Conservation (phyloP, 2,329 filamentous ascomycete species). For the Pseudocercospora pini-densiflorae region DNA sequence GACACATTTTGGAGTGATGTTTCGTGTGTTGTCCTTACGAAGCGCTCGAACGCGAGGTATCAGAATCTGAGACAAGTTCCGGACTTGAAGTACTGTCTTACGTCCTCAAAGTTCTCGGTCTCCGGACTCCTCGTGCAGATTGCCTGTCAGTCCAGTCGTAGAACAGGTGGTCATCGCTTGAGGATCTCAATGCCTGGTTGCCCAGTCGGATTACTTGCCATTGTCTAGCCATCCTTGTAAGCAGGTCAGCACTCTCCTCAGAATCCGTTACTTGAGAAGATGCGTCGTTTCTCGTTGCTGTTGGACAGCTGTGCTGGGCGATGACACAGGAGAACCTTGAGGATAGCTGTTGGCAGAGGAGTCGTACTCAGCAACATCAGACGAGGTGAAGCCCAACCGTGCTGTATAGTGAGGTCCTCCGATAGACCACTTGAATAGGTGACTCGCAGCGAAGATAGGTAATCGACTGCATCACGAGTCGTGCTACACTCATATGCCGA, state of each 20-base stretch:
- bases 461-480: background rate
- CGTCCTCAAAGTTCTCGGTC: background rate
- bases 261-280: background rate
- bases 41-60: background rate
- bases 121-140: background rate
- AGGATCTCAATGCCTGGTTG: background rate
- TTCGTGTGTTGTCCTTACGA: background rate
- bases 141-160: background rate
- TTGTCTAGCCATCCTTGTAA: background rate
- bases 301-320: background rate
- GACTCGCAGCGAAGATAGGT: background rate
- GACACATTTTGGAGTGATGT: background rate
- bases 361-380: background rate
- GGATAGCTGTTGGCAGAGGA: background rate
- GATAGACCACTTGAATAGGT: slow-evolving; percentile 1
- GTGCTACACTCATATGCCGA: background rate
- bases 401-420: background rate
- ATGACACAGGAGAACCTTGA: background rate
- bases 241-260: background rate
- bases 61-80: background rate
- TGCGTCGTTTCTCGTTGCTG: background rate
- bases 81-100: background rate
- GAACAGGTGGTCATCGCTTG: background rate
- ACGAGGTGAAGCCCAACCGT: background rate
- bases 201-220: background rate